Conservation (phyloP, 2,329 filamentous ascomycete species). For the Pezicula neosporulosa region DNA sequence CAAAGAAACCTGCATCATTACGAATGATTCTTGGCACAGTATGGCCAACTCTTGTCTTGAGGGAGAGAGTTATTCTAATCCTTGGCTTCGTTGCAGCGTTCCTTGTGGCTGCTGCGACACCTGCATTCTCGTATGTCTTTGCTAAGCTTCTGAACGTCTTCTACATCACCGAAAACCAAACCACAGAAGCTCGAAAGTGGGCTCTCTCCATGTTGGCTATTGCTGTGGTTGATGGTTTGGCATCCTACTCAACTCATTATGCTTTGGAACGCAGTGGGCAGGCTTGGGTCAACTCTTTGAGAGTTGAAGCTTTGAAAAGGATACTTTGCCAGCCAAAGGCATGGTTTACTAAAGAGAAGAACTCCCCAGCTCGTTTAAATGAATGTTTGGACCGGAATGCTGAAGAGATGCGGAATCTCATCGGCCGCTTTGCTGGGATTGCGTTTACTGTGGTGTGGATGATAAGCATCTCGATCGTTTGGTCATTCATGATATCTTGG, state of each 20-base stretch:
- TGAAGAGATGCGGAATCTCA: constrained; percentile 82
- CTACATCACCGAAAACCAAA: constrained; percentile 41
- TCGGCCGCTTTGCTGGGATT: constrained; percentile 74
- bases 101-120: constrained; percentile 21
- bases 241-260: constrained; percentile 65
- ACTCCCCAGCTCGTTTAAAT: constrained; percentile 60
- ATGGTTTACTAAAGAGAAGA: constrained; percentile 73
- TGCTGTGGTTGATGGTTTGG: constrained; percentile 61
- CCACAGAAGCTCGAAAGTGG: constrained; percentile 44
- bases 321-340: constrained; percentile 72
- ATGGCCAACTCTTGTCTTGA: constrained; percentile 58
- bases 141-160: constrained; percentile 70
- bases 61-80: constrained; percentile 51
- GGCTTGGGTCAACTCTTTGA: constrained; percentile 71
- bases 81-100: constrained; percentile 47
- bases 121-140: constrained; percentile 74
- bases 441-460: constrained; percentile 65
- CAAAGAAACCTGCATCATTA: constrained; percentile 31
- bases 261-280: constrained; percentile 70
- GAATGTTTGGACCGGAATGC: constrained; percentile 76
- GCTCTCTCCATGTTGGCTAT: constrained; percentile 67
- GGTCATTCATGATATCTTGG: constrained; percentile 76
- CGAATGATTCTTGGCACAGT: constrained; percentile 63
- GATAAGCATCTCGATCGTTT: constrained; percentile 64
- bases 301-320: constrained; percentile 61